Evolutionary conservation across 2,329 filamentous ascomycete species (phyloP), one percentile per base, ranked within the genome.

Genomic region (Colletotrichum lupini): DNA sequence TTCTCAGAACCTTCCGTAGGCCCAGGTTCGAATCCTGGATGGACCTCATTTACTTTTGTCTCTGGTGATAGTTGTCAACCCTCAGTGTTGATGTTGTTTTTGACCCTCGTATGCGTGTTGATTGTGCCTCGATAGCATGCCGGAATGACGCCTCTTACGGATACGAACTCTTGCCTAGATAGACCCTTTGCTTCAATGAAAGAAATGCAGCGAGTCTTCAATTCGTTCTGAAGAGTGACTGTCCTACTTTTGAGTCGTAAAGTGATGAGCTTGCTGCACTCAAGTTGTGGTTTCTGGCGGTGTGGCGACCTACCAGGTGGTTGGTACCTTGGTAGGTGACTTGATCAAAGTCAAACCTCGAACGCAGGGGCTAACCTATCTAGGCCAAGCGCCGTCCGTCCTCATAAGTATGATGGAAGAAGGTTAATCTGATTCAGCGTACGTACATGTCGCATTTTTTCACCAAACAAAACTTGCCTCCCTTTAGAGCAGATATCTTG

Each of bases 11-110:
- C 0, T 70, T 73, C 60, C 58, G 66, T 73, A 65, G 11, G 67
- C 70, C 70, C 67, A 72, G 65, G 69, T 72, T 72, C 65, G 65
- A 69, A 69, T 64, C 69, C 65, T 70, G 67, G 67, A 81, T 85
- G 55, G 70, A 70, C 46, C 67, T 73, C 7, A 1, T 5, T 5
- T 4, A n/a, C 30, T 55, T 70, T 70, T 64, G 37, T 9, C 58
- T 26, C 3, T 49, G 42, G 42, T 8, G 42, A 49, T 49, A 49
- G 42, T 16, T 35, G 3, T 2, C 2, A 4, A 19, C 16, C 7
- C 24, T 9, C 30, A 5, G 5, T 57, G 24, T 57, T 30, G 16
- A 14, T 2, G 4, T 26, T 28, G 22, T 28, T 24, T 26, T 56
- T 24, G 53, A 28, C 26, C 5, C 52, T 28, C 11, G 52, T 5